Percentiles rank a stretch among this genome's conserved stretches.
These are phyloP conservation scores for Truncatella angustata DNA, from an alignment of 2,329 filamentous ascomycete species.

Conservation along the genomic window DNA sequence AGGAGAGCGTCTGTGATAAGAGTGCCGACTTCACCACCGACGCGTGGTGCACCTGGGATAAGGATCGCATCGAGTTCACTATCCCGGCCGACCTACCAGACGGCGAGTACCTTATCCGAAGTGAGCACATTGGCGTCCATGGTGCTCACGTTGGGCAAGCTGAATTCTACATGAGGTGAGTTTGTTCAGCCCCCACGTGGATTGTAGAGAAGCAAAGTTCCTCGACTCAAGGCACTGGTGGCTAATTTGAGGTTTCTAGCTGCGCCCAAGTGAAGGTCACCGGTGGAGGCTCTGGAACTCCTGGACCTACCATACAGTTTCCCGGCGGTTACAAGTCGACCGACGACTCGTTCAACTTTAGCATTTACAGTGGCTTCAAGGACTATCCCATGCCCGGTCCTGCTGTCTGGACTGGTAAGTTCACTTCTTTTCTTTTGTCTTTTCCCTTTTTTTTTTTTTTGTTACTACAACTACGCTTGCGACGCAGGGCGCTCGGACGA, in stretches of 20 bases:
- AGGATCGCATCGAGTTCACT: background rate
- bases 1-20: background rate
- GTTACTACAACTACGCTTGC: too few relatives aligned
- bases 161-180: background rate
- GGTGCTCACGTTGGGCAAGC: background rate
- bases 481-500: too few relatives aligned
- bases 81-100: background rate
- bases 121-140: background rate
- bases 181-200: background rate
- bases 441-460: too few relatives aligned
- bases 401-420: background rate
- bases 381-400: background rate
- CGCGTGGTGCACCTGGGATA: background rate
- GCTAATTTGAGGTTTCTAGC: background rate
- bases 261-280: conserved; percentile 46
- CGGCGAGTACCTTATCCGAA: background rate
- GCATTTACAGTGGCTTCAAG: background rate
- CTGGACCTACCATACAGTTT: conserved; percentile 27
- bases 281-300: conserved; percentile 33
- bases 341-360: conserved; percentile 27
- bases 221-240: too few relatives aligned
- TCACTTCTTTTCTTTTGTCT: too few relatives aligned
- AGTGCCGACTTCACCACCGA: background rate
- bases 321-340: conserved; percentile 37
- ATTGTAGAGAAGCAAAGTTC: conserved; percentile 46